phyloP scores from a whole-genome alignment of 768 basidiomycete genomes.

The Lactarius trivialis region DNA sequence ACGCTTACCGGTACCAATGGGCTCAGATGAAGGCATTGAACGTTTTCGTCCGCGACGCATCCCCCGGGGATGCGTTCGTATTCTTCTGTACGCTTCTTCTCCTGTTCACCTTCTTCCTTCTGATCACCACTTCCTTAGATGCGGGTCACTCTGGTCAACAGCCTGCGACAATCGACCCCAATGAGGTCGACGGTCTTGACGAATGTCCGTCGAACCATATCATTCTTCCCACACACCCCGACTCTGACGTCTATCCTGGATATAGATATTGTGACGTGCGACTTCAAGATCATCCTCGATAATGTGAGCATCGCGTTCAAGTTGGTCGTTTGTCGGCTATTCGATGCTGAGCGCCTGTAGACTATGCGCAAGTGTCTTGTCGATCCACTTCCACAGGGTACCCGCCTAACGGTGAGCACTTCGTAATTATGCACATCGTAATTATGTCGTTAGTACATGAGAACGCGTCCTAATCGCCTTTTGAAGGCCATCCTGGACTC shows the following conservation, averaged over 20 bases:
- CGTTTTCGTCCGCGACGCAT: conserved; percentile 14
- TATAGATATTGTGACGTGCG: conserved; percentile 11
- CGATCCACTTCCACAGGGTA: conserved; percentile 15
- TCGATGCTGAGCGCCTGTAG: conserved; percentile 3
- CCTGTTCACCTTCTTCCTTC: neutral
- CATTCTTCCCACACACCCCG: neutral
- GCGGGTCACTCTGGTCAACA: conserved; percentile 11
- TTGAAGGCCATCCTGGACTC: conserved; percentile 23
- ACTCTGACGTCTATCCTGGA: neutral
- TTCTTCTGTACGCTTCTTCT: conserved; percentile 18
- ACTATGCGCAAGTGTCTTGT: conserved; percentile 20
- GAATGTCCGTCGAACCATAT: conserved; percentile 3
- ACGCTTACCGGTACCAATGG: neutral
- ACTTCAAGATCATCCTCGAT: conserved; percentile 14
- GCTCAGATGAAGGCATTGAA: conserved; percentile 21
- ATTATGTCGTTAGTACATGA: neutral
- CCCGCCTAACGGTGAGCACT: conserved; percentile 17
- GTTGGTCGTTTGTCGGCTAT: too few relatives aligned
- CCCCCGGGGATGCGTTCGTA: conserved; percentile 19
- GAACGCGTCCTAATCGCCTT: neutral
- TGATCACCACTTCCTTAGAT: neutral
- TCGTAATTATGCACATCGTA: too few relatives aligned
- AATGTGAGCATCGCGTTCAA: conserved; percentile 17
- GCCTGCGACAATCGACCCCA: neutral
- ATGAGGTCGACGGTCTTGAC: neutral